Conservation (phyloP, 768 basidiomycete species). For the Baorangia bicolor region DNA sequence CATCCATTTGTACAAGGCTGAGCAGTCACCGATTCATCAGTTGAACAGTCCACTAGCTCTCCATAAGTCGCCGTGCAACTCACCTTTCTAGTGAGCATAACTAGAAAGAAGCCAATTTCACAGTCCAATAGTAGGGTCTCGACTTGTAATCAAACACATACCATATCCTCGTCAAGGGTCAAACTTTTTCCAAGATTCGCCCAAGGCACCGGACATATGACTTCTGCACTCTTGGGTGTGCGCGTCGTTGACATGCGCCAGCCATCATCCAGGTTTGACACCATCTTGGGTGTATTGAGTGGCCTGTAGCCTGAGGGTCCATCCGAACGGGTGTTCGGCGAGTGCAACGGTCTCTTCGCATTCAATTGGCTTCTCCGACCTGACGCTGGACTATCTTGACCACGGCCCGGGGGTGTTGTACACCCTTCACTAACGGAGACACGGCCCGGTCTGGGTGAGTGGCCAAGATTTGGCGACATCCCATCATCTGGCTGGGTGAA, state of each 20-base stretch:
- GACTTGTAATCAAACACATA: slow-evolving; percentile 24
- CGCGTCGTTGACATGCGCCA: slow-evolving; percentile 45
- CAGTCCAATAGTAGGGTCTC: background rate
- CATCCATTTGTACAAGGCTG: slow-evolving; percentile 37
- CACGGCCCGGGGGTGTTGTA: slow-evolving; percentile 17
- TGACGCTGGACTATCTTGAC: slow-evolving; percentile 41
- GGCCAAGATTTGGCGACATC: slow-evolving; percentile 3
- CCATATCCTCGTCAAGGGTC: slow-evolving; percentile 40
- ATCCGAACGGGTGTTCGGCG: slow-evolving; percentile 58
- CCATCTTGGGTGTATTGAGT: slow-evolving; percentile 2
- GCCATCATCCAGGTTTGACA: slow-evolving; percentile 17
- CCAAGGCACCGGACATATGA: slow-evolving; percentile 34
- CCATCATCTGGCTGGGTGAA: slow-evolving; percentile 23
- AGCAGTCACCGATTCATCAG: background rate
- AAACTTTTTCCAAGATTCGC: slow-evolving; percentile 27
- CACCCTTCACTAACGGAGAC: background rate
- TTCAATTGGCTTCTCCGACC: slow-evolving; percentile 27
- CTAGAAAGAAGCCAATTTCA: slow-evolving; percentile 10
- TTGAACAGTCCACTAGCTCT: background rate
- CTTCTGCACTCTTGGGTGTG: slow-evolving; percentile 35
- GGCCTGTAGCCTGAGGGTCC: too few species aligned
- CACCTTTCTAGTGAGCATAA: slow-evolving; percentile 32
- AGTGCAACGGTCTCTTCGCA: slow-evolving; percentile 39
- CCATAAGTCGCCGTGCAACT: background rate
- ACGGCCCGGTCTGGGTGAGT: slow-evolving; percentile 11